phyloP scores from a whole-genome alignment of 2,329 filamentous ascomycete species.

The Xylaria sp. region DNA sequence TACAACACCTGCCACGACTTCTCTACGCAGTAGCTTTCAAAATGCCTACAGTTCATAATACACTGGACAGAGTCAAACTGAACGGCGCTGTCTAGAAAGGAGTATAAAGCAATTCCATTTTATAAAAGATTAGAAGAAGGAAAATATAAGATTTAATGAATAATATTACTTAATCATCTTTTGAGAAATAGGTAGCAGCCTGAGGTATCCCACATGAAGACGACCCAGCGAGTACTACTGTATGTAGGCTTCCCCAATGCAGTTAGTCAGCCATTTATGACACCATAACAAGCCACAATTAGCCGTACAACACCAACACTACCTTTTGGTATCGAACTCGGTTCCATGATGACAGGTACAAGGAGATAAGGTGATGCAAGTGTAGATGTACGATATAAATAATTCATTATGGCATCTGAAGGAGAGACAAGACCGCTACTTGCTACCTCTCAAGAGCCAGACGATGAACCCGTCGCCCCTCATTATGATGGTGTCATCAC shows the following conservation, averaged over 20 bases:
- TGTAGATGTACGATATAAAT: too few relatives aligned
- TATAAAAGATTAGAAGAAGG: background rate
- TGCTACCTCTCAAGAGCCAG: background rate
- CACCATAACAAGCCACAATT: constrained; percentile 29
- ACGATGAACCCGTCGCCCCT: background rate
- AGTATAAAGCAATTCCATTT: background rate
- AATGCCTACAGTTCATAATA: background rate
- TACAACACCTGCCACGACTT: background rate
- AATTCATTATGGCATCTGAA: constrained; percentile 33
- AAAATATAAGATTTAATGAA: background rate
- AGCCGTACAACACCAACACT: constrained; percentile 5
- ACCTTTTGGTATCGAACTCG: background rate
- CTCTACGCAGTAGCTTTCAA: background rate
- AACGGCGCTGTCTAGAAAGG: background rate
- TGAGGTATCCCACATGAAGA: background rate
- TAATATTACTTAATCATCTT: background rate
- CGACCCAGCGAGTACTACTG: too few relatives aligned
- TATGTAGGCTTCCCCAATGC: constrained; percentile 4
- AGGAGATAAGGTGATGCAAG: background rate
- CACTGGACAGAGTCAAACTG: too few relatives aligned
- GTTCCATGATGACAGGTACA: background rate
- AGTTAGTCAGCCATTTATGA: constrained; percentile 21
- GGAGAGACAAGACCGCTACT: constrained; percentile 36
- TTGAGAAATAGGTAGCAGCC: too few relatives aligned
- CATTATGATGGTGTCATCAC: constrained; percentile 26